Conservation (phyloP, 768 basidiomycete species). For the Amylocystis lapponica region DNA sequence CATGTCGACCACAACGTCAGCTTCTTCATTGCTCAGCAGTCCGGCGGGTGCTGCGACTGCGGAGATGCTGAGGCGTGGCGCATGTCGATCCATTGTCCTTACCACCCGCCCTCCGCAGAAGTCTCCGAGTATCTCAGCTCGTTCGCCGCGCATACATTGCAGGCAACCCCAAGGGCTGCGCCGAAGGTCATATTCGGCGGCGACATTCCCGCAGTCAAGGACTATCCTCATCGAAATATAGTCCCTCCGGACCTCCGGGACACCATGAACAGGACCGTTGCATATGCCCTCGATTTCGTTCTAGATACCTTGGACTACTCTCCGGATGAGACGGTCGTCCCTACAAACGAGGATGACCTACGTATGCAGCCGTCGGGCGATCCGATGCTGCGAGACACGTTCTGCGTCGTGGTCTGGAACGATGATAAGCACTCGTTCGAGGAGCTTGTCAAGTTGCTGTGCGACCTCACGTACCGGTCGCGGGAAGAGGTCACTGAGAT, state of each 20-base stretch:
- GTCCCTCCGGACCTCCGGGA: conserved; percentile 65
- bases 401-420: conserved; percentile 87
- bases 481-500: conserved; percentile 52
- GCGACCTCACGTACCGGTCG: conserved; percentile 47
- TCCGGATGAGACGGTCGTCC: conserved; percentile 71
- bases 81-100: conserved; percentile 56
- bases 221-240: conserved; percentile 50
- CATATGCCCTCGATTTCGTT: conserved; percentile 75
- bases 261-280: conserved; percentile 69
- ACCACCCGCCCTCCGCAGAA: conserved; percentile 54
- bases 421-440: conserved; percentile 95
- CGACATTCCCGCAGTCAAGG: conserved; percentile 54
- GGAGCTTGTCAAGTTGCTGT: conserved; percentile 73
- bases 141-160: conserved; percentile 18
- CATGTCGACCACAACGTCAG: conserved; percentile 87
- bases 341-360: conserved; percentile 60
- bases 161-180: conserved; percentile 27
- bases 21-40: conserved; percentile 89
- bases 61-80: conserved; percentile 91
- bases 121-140: conserved; percentile 24
- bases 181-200: conserved; percentile 36
- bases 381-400: conserved; percentile 74
- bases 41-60: conserved; percentile 93
- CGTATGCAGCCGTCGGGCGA: conserved; percentile 71
- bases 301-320: conserved; percentile 79